phyloP scores from a whole-genome alignment of 2,329 filamentous ascomycete genomes.

The Massarina eburnea region DNA sequence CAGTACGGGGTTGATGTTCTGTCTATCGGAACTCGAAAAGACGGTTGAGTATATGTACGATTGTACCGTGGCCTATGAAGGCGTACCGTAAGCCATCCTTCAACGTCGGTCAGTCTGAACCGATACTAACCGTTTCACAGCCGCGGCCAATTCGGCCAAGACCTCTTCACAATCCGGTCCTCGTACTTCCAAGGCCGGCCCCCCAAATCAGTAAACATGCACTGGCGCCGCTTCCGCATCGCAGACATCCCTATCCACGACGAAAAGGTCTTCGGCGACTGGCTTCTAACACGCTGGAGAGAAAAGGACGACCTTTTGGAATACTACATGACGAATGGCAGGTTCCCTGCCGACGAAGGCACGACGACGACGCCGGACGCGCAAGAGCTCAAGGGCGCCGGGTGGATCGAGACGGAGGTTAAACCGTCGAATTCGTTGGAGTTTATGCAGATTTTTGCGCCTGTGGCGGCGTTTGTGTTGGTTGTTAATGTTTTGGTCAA shows the following conservation, averaged over 20 bases:
- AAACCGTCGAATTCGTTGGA: constrained; percentile 43
- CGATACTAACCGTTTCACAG: constrained; percentile 23
- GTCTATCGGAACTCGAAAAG: constrained; percentile 71
- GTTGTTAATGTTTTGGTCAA: constrained; percentile 36
- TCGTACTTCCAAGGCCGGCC: constrained; percentile 88
- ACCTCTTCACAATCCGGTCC: constrained; percentile 80
- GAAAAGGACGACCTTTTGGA: constrained; percentile 91
- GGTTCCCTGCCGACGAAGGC: constrained; percentile 71
- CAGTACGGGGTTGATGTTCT: constrained; percentile 79
- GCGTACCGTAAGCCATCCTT: constrained; percentile 72
- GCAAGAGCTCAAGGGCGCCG: constrained; percentile 36
- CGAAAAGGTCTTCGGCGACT: constrained; percentile 71
- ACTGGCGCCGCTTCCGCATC: constrained; percentile 86
- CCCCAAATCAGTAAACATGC: constrained; percentile 92
- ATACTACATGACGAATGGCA: constrained; percentile 69
- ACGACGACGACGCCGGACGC: constrained; percentile 17
- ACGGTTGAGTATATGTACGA: constrained; percentile 85
- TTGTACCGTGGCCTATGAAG: constrained; percentile 94
- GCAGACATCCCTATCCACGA: constrained; percentile 78
- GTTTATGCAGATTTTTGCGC: constrained; percentile 49
- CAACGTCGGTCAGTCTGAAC: background rate
- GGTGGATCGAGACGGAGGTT: constrained; percentile 53
- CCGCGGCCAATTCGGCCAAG: constrained; percentile 71
- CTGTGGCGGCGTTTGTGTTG: constrained; percentile 38
- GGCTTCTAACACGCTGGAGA: constrained; percentile 82